phyloP scores from a whole-genome alignment of 768 basidiomycete genomes.

The Multifurca ochricompacta region DNA sequence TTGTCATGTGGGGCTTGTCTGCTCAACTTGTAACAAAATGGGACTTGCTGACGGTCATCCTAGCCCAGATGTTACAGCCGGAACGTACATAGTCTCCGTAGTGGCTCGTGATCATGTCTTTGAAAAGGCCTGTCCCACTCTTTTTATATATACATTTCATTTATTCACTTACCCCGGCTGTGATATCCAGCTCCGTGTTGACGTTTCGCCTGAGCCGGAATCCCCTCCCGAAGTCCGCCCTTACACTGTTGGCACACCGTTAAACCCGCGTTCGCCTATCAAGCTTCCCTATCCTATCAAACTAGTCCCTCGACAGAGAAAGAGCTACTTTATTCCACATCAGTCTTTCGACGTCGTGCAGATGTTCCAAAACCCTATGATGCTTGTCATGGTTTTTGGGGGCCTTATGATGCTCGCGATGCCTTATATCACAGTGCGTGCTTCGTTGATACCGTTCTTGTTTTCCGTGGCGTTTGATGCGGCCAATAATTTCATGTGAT shows the following conservation, averaged over 20 bases:
- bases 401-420: constrained; percentile 60
- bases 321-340: constrained; percentile 57
- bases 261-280: constrained; percentile 48
- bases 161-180: background rate
- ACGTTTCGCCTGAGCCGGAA: constrained; percentile 40
- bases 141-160: background rate
- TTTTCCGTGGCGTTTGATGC: background rate
- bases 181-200: constrained; percentile 52
- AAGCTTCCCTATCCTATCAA: constrained; percentile 55
- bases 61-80: constrained; percentile 61
- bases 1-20: constrained; percentile 49
- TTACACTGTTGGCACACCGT: constrained; percentile 60
- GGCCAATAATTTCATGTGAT: background rate
- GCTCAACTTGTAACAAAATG: background rate
- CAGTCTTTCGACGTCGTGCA: constrained; percentile 66
- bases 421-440: constrained; percentile 66
- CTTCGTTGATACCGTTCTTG: background rate
- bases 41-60: background rate
- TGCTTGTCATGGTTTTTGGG: constrained; percentile 64
- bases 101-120: constrained; percentile 59
- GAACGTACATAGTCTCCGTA: constrained; percentile 64
- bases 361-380: constrained; percentile 83
- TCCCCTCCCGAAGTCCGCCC: constrained; percentile 47
- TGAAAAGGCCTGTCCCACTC: constrained; percentile 46
- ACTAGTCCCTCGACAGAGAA: constrained; percentile 46